Base-by-base conservation (phyloP, 768 basidiomycete genomes). In the Cyclocybe cylindracea region DNA sequence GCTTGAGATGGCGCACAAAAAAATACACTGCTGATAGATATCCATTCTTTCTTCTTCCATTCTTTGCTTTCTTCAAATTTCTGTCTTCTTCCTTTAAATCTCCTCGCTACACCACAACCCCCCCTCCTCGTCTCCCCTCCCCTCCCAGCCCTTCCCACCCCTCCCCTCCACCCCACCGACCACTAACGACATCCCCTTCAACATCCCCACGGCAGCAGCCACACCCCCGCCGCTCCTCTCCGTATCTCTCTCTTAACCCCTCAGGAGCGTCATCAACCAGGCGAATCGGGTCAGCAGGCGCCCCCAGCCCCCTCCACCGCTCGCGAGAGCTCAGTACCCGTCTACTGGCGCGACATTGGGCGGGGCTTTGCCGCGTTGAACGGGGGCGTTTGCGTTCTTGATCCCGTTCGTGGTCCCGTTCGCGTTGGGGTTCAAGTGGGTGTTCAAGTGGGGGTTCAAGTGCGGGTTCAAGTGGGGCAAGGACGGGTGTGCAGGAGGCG, bases 361-460 rank as follows among this genome's bases (percentile, higher is more conserved):
- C 79, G n/a, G 77, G 77, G 87, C 86, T 16, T 75, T 77, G 37
- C 81, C 9, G 80, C 84, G 60, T 89, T 83, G 73, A 89, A 89
- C 3, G 71, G 57, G n/a, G 78, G 71, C 11, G 47, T 4, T n/a
- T n/a, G n/a, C n/a, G n/a, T n/a, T n/a, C n/a, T n/a, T n/a, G n/a
- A n/a, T n/a, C n/a, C n/a, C n/a, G 46, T 16, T 16, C 11, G 34
- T 47, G 13, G 67, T 10, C 60, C 29, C 13, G 41, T 41, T 38
- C 41, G 14, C 13, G 32, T 10, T 14, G 33, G 37, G 29, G n/a
- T n/a, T n/a, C n/a, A n/a, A n/a, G n/a, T n/a, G n/a, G n/a, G n/a
- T n/a, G n/a, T n/a, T n/a, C n/a, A n/a, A n/a, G n/a, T n/a, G n/a
- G n/a, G n/a, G n/a, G n/a, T n/a, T n/a, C n/a, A n/a, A n/a, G n/a